Evolutionary conservation across 2,329 filamentous ascomycete species (phyloP), one percentile per base, ranked within the genome.

Genomic region (Aspergillus tanneri): DNA sequence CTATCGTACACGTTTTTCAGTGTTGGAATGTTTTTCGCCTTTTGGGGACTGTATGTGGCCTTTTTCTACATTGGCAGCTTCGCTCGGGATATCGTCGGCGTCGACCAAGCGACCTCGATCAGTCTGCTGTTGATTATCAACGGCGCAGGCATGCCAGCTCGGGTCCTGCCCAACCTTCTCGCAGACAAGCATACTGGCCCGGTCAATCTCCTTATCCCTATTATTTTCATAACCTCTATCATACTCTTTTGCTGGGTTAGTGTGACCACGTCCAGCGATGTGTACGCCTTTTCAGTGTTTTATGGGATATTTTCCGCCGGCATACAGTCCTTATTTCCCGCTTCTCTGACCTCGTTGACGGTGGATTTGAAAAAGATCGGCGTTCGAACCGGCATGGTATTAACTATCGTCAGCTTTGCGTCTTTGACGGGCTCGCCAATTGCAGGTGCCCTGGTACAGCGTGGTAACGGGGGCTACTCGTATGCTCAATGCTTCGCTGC

Each of bases 291-390:
- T 76, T 70, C 79, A 0, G 69, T 75, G 0, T 72, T 84, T 44
- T 87, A 85, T 59, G 86, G 86, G 1, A 71, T 86, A 40, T 77
- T 77, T 3, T 80, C 77, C 0, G 83, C 82, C 0, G 81, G 75
- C 0, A 78, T 87, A 37, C 84, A 87, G 65, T 77, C 77, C 6
- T 60, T 88, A 10, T 86, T 87, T 55, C 84, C 85, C 0, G 81
- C 83, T 0, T 78, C 77, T 0, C 57, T 85, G 34, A 77, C 75
- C 35, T 77, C 76, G 37, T 65, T 82, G 48, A 79, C 76, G 0
- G 70, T 69, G 0, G 75, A 81, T 58, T 46, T 78, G 48, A 71
- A 71, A 46, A 80, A 77, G 59, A 67, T 68, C 3, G 79, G 79
- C 0, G 72, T 77, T 9, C 66, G 77, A 16, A 77, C 79, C 62